phyloP scores from a whole-genome alignment of 1,284 basidiomycete genomes.

The Neonothopanus nambi region DNA sequence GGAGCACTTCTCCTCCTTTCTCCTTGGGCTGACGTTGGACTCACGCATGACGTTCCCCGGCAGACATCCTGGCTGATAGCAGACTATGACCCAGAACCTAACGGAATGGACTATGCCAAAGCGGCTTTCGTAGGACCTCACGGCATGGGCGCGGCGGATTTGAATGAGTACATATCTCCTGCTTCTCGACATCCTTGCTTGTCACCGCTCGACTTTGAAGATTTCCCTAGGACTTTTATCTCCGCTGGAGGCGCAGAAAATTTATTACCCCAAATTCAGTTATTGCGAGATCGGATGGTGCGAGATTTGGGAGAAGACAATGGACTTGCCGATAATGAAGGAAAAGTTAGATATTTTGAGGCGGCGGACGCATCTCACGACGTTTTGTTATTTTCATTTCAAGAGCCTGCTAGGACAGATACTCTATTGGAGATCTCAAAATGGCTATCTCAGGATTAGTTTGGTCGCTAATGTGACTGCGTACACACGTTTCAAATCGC shows the following conservation, averaged over 20 bases:
- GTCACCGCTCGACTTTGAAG: slow-evolving; percentile 24
- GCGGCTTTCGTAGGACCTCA: slow-evolving; percentile 12
- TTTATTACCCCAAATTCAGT: slow-evolving; percentile 32
- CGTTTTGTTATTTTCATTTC: slow-evolving; percentile 31
- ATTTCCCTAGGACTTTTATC: slow-evolving; percentile 37
- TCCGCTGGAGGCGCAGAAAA: slow-evolving; percentile 34
- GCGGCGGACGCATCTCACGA: slow-evolving; percentile 40
- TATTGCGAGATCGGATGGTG: slow-evolving; percentile 32
- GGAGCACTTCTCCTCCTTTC: slow-evolving; percentile 45
- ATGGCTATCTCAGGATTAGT: slow-evolving; percentile 22
- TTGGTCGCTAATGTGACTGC: neutral
- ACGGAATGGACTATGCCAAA: slow-evolving; percentile 1
- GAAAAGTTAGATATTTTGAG: slow-evolving; percentile 34
- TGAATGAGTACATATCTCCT: slow-evolving; percentile 30
- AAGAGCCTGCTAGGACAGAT: slow-evolving; percentile 39
- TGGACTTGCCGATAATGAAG: neutral
- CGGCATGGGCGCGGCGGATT: slow-evolving; percentile 13
- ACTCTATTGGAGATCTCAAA: slow-evolving; percentile 28
- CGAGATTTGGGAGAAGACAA: slow-evolving; percentile 18
- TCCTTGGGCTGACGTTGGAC: slow-evolving; percentile 48
- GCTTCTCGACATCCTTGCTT: slow-evolving; percentile 18
- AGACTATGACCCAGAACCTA: neutral
- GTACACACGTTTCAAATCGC: too few species aligned
- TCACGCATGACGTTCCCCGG: slow-evolving; percentile 20
- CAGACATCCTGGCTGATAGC: neutral